Evolutionary conservation across 331 rosid species (phyloP).

Genomic region (Malus hybrid): DNA sequence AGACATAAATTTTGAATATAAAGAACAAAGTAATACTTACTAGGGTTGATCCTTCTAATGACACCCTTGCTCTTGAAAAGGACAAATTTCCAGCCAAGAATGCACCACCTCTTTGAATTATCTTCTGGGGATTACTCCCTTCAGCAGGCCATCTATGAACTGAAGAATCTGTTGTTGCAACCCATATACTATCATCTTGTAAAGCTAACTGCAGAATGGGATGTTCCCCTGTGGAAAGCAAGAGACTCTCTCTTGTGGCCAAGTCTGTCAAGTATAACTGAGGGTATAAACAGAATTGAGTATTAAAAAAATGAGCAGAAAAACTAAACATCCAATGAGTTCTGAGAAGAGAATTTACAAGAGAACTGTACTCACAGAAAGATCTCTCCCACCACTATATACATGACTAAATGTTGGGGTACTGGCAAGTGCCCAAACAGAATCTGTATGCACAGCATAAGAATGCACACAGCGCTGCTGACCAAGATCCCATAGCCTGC

Average conservation of each 20-base stretch:
- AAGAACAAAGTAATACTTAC: constrained; percentile 44
- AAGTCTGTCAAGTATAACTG: constrained; percentile 97
- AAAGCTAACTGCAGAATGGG: constrained; percentile 80
- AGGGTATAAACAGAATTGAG: constrained; percentile 37
- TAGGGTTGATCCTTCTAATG: constrained; percentile 84
- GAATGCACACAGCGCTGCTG: constrained; percentile 98
- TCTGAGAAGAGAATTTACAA: background rate
- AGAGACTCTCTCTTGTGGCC: constrained; percentile 94
- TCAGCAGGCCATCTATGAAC: constrained; percentile 91
- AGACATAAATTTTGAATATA: background rate
- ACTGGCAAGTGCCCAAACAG: constrained; percentile 99
- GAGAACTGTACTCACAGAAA: constrained; percentile 69
- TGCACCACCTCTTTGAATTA: constrained; percentile 78
- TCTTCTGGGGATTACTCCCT: constrained; percentile 74
- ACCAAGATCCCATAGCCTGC: constrained; percentile 98
- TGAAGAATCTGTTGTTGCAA: constrained; percentile 87
- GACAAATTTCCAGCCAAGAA: constrained; percentile 96
- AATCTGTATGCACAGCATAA: constrained; percentile 98
- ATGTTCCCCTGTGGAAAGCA: constrained; percentile 88
- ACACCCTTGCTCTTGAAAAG: constrained; percentile 92
- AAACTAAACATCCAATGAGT: constrained; percentile 10
- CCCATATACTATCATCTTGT: constrained; percentile 83
- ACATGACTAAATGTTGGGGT: constrained; percentile 92
- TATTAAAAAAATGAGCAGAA: constrained; percentile 26
- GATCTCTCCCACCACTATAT: constrained; percentile 97